Evolutionary conservation across 129 eudicot species (phyloP).

Genomic region (Scalesia atractyloides): DNA sequence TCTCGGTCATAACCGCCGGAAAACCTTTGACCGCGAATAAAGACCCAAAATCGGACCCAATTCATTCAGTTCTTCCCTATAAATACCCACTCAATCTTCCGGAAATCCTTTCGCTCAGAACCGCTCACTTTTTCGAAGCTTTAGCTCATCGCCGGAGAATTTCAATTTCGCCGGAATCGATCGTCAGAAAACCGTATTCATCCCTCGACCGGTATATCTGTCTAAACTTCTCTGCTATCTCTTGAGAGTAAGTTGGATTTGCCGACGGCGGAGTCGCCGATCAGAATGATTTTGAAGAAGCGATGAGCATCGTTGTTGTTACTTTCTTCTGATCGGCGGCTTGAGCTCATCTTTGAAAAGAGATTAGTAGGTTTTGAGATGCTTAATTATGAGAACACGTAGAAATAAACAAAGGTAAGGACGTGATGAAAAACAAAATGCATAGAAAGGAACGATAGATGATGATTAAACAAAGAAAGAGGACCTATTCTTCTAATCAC

Average conservation of each 20-base stretch:
- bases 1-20: no score
- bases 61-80: no score
- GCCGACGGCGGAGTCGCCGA: slow-evolving; percentile 32
- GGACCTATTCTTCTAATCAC: not conserved
- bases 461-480: not conserved
- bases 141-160: no score
- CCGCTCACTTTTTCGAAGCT: no score
- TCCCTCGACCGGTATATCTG: no score
- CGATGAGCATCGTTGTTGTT: slow-evolving; percentile 9
- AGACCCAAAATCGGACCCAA: no score
- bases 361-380: not conserved
- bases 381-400: not conserved
- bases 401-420: not conserved
- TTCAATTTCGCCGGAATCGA: no score
- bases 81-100: no score
- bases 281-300: slow-evolving; percentile 28
- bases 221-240: no score
- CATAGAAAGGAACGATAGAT: slow-evolving; percentile 22
- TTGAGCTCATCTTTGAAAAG: slow-evolving; percentile 1
- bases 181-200: no score
- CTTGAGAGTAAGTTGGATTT: slow-evolving; percentile 34
- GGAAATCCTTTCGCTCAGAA: no score
- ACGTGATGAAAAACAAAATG: slow-evolving; percentile 36
- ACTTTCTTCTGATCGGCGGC: not conserved
- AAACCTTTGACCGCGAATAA: no score